A percentile compares a stretch with the other conserved stretches of the same genome.
These are phyloP conservation scores for Penicillium ucsense DNA, from an alignment of 495 filamentous ascomycete species.

Conservation along the genomic window DNA sequence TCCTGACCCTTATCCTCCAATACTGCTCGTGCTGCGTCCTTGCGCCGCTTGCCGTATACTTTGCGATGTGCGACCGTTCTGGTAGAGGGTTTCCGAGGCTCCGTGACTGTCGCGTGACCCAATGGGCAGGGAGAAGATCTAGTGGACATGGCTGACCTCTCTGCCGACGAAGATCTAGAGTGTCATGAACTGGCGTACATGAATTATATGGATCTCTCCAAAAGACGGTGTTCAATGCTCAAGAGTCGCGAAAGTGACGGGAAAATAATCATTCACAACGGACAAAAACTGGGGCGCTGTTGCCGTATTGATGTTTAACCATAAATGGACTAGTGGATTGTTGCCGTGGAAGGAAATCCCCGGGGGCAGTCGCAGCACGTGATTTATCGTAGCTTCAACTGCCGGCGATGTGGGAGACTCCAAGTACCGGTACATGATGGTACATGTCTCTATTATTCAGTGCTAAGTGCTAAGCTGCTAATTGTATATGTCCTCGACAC, in stretches of 20 bases:
- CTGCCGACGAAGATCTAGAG: neutral
- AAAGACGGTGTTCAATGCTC: neutral
- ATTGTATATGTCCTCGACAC: no score
- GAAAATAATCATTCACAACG: no score
- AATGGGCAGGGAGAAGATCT: conserved; percentile 2
- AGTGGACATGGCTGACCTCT: conserved; percentile 2
- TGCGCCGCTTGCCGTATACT: conserved; percentile 36
- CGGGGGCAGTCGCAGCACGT: no score
- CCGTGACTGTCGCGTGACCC: conserved; percentile 13
- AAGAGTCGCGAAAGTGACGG: no score
- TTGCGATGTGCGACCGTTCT: conserved; percentile 19
- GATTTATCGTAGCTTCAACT: no score
- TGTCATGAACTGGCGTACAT: neutral
- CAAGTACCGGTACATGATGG: no score
- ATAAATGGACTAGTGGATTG: conserved; percentile 15
- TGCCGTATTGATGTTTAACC: conserved; percentile 22
- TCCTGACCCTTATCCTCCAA: conserved; percentile 32
- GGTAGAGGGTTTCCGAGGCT: conserved; percentile 10
- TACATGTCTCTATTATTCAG: no score
- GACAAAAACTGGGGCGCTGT: no score
- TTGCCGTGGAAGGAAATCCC: conserved; percentile 11
- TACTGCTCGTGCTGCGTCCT: conserved; percentile 31
- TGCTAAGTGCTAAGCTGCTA: no score
- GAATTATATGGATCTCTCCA: neutral
- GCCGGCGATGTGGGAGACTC: no score